A percentile compares a stretch with the other conserved stretches of the same genome.
Evolutionary conservation across 139 green algal genomes (phyloP).

Genomic region (Chlorella sp.): DNA sequence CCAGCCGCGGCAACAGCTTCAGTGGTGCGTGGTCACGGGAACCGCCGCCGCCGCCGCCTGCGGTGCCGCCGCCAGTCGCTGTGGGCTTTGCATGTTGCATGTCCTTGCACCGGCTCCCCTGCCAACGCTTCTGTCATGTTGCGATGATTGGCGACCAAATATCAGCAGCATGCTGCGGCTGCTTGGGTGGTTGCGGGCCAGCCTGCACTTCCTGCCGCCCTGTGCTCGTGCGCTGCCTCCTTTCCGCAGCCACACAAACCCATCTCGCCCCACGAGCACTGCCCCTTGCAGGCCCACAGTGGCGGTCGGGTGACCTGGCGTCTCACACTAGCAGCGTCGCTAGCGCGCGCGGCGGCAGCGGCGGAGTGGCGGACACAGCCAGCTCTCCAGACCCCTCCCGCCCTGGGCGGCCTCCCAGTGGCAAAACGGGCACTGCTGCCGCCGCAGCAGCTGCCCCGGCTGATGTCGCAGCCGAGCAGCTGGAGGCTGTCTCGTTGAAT

Average conservation of each 20-base stretch:
- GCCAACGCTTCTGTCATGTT: background rate
- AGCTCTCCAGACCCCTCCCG: background rate
- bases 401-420: background rate
- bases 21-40: background rate
- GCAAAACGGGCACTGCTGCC: background rate
- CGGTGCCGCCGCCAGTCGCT: background rate
- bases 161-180: background rate
- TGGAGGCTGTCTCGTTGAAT: background rate
- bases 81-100: background rate
- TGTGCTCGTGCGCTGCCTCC: too few species aligned
- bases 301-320: background rate
- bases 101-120: background rate
- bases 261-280: background rate
- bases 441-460: background rate
- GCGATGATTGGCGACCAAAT: background rate
- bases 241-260: background rate
- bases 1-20: slow-evolving; percentile 10
- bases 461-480: background rate
- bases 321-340: slow-evolving; percentile 4
- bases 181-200: too few species aligned
- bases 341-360: background rate
- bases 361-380: background rate
- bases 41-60: background rate
- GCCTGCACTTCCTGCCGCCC: background rate
- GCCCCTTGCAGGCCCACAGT: background rate